phyloP scores from a whole-genome alignment of 257 asterid species.

The Datura wrightii region DNA sequence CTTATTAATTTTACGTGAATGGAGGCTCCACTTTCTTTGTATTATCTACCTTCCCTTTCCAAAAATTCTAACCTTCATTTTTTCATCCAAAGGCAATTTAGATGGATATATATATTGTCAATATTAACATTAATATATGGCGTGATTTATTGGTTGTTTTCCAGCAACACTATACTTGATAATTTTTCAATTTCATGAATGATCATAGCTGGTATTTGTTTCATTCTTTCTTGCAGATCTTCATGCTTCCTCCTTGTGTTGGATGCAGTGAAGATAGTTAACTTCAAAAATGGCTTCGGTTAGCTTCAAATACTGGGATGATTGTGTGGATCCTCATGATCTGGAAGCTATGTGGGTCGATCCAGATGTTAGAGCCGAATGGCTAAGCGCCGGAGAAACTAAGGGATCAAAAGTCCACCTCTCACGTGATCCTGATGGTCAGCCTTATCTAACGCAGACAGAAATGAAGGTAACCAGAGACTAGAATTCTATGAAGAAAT shows the following conservation, averaged over 20 bases:
- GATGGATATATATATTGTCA: no score
- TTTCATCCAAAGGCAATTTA: no score
- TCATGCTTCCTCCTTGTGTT: not conserved
- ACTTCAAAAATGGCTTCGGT: slow-evolving; percentile 53
- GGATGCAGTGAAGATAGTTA: not conserved
- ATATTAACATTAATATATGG: not conserved
- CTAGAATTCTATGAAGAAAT: not conserved
- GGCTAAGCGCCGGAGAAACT: slow-evolving; percentile 86
- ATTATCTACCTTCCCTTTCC: no score
- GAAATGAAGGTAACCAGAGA: slow-evolving; percentile 72
- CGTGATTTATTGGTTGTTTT: not conserved
- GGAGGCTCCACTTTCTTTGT: no score
- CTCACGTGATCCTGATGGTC: slow-evolving; percentile 96
- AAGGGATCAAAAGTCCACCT: slow-evolving; percentile 82
- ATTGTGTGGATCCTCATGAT: slow-evolving; percentile 81
- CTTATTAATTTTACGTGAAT: no score
- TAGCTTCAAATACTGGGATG: slow-evolving; percentile 93
- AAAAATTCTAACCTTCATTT: no score
- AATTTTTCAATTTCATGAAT: not conserved
- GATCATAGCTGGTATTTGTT: not conserved
- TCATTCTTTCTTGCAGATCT: slow-evolving; percentile 14
- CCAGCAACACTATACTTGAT: not conserved
- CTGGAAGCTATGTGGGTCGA: slow-evolving; percentile 87
- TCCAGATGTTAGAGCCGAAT: slow-evolving; percentile 78
- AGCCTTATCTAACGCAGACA: slow-evolving; percentile 83